Evolutionary conservation across 2,329 filamentous ascomycete species (phyloP), one percentile per base, ranked within the genome.

Genomic region (Fusarium mundagurra): DNA sequence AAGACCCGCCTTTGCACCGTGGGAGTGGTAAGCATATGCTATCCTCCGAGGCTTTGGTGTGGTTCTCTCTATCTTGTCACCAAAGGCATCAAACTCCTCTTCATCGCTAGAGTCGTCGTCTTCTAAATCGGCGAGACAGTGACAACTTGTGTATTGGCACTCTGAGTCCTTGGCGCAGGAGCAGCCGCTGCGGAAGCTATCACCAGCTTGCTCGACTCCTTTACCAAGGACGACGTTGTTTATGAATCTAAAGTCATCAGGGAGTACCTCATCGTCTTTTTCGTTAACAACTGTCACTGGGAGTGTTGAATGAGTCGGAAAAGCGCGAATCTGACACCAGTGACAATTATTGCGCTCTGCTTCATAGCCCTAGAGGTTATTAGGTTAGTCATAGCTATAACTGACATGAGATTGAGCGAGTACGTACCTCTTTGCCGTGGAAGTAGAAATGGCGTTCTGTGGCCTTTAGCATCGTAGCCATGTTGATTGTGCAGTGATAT

Each of bases 201-300:
- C 84, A 69, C 89, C 88, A 8, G 88, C 88, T 18, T 87, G 85
- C 48, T 88, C 81, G 0, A 96, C 91, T 27, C 89, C 92, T 2
- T 86, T 76, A 6, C 88, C 83, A 3, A 93, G 84, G 8, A 92
- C 84, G 16, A 90, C 91, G 2, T 87, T 82, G 12, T 91, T 85
- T 61, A 95, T 91, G 80, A 95, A 96, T 0, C 85, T 85, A 76
- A 96, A 97, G 44, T 88, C 83, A 0, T 89, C 82, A 0, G 92
- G 91, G 20, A 91, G 84, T n/a, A 75, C 86, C 73, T 76, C 85
- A 65, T 86, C 82, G 74, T 93, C 91, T 5, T 89, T 82, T 1
- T 86, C 83, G 78, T 96, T 96, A 59, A 91, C 83, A 3, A 95
- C 86, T 0, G 88, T 89, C 33, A 94, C 86, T 3, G 90, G 89